Evolutionary conservation across 176 grass and related monocot genomes (phyloP).

Genomic region (Avena insularis): DNA sequence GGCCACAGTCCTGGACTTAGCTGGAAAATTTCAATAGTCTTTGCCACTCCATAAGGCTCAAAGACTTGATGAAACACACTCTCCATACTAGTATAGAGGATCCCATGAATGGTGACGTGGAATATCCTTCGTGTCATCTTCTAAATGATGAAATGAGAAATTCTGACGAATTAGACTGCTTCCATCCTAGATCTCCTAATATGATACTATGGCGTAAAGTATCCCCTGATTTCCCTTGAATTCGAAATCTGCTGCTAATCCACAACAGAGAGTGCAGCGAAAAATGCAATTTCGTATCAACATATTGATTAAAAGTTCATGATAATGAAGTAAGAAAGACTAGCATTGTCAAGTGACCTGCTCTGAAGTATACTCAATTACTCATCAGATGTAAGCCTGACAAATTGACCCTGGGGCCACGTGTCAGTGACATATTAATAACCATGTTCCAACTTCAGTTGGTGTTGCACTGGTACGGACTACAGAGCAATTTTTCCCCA

Average conservation of each 20-base stretch:
- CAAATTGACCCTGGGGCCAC: too few species aligned
- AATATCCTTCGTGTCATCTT: background rate
- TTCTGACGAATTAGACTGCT: background rate
- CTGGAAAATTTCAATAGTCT: background rate
- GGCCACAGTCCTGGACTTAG: background rate
- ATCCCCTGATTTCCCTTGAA: background rate
- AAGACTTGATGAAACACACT: background rate
- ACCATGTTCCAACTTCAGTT: too few species aligned
- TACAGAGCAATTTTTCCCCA: background rate
- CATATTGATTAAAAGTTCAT: constrained; percentile 1
- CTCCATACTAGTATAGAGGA: background rate
- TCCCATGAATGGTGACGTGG: background rate
- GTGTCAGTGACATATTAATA: too few species aligned
- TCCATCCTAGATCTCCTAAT: background rate
- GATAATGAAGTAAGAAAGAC: background rate
- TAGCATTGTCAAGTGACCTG: constrained; percentile 1
- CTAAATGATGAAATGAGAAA: background rate
- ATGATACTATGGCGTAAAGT: background rate
- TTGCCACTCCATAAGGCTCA: background rate
- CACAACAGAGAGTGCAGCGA: background rate
- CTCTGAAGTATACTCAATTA: background rate
- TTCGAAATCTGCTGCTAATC: background rate
- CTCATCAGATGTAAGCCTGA: background rate
- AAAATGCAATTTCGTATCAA: background rate
- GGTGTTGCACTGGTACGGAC: too few species aligned